Evolutionary conservation across 352 stramenopile species (phyloP).

Genomic region (Blastocystis sp.): DNA sequence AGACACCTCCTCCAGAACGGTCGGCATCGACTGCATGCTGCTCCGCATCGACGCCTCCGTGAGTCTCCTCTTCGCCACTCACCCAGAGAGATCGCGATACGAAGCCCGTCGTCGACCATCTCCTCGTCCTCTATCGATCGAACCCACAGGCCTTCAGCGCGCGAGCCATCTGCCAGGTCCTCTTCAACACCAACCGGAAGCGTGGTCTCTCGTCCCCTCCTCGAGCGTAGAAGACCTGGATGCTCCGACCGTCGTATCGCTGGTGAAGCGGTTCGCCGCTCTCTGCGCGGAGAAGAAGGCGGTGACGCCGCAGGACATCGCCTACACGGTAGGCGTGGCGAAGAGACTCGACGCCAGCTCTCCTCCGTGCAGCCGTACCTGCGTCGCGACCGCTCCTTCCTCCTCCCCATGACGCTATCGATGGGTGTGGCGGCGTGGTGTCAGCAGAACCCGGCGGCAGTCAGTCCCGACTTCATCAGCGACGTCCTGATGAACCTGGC

Average conservation of each 20-base stretch:
- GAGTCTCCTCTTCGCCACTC: not conserved
- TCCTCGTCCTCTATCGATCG: not conserved
- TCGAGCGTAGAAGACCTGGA: not conserved
- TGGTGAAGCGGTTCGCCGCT: not conserved
- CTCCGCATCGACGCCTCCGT: not conserved
- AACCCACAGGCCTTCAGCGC: not conserved
- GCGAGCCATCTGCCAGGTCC: constrained; percentile 3
- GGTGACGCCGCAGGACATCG: not conserved
- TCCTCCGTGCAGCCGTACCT: not conserved
- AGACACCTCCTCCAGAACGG: not conserved
- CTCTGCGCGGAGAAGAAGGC: not conserved
- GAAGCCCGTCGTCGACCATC: not conserved
- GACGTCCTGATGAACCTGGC: not conserved
- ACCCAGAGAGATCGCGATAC: not conserved
- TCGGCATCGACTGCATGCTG: constrained; percentile 8
- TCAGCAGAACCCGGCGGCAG: not conserved
- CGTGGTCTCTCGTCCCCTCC: not conserved
- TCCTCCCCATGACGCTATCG: constrained; percentile 9
- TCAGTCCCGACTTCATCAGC: not conserved
- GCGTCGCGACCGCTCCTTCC: not conserved
- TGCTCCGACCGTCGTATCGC: not conserved
- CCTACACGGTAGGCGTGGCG: not conserved
- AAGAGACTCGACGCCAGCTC: not conserved
- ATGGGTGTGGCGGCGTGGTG: constrained; percentile 19
- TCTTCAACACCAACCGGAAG: not conserved